Conservation (phyloP, 2,329 filamentous ascomycete species). For the Aureobasidium sp. region DNA sequence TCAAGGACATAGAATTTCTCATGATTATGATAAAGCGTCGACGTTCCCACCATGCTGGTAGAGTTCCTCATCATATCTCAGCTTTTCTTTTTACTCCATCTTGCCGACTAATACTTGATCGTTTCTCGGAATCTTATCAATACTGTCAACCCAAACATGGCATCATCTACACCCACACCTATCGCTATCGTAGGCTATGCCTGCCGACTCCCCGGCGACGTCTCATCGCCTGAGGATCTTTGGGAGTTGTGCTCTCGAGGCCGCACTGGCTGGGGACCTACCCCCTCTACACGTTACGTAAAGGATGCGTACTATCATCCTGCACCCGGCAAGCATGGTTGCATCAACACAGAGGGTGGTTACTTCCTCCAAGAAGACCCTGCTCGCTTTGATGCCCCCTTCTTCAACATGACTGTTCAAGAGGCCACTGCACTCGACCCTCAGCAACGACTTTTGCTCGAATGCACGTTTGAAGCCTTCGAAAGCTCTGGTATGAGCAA, state of each 20-base stretch:
- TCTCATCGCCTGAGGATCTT: conserved; percentile 19
- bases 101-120: neutral
- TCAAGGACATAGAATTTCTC: neutral
- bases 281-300: conserved; percentile 11
- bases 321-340: conserved; percentile 11
- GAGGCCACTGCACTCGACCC: conserved; percentile 33
- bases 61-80: neutral
- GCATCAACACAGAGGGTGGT: conserved; percentile 6
- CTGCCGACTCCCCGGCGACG: conserved; percentile 37
- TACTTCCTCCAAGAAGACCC: conserved; percentile 22
- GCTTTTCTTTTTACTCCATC: neutral
- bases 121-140: neutral
- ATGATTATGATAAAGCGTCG: neutral
- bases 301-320: conserved; percentile 21
- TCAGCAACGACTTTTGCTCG: conserved; percentile 32
- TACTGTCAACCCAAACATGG: neutral
- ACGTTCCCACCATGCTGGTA: neutral
- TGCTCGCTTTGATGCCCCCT: conserved; percentile 20
- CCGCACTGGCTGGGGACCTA: conserved; percentile 1
- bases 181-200: conserved; percentile 39
- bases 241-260: conserved; percentile 14
- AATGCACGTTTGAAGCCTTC: conserved; percentile 35
- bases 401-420: conserved; percentile 21
- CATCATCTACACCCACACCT: conserved; percentile 19
- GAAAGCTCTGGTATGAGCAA: conserved; percentile 18